phyloP scores from a whole-genome alignment of 1,139 yeast genomes.

The Saccharomycopsis hybrid region DNA sequence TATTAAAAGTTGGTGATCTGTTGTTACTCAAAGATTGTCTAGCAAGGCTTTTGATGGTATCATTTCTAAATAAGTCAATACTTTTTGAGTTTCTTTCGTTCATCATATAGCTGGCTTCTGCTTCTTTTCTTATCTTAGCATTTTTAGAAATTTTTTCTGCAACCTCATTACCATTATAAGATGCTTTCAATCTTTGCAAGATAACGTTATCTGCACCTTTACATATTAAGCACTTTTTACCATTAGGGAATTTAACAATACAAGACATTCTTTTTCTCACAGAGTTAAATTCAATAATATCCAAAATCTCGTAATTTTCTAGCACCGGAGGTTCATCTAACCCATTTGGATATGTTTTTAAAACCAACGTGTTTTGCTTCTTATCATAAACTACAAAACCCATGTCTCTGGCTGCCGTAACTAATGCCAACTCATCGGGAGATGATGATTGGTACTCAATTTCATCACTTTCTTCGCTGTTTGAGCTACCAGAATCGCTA shows the following conservation, averaged over 20 bases:
- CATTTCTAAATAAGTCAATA: constrained; percentile 12
- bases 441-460: constrained; percentile 87
- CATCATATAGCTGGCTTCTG: constrained; percentile 76
- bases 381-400: constrained; percentile 78
- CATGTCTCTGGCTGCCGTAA: constrained; percentile 89
- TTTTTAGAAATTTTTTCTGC: constrained; percentile 56
- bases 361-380: constrained; percentile 48
- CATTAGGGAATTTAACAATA: constrained; percentile 73
- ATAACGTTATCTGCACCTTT: constrained; percentile 97
- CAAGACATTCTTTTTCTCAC: constrained; percentile 92
- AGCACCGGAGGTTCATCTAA: constrained; percentile 55
- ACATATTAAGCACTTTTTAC: constrained; percentile 70
- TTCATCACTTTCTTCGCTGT: constrained; percentile 34
- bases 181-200: constrained; percentile 59
- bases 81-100: constrained; percentile 37
- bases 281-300: constrained; percentile 80
- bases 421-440: constrained; percentile 92
- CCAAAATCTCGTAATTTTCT: constrained; percentile 69
- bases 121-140: constrained; percentile 58
- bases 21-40: constrained; percentile 33
- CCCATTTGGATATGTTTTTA: constrained; percentile 81
- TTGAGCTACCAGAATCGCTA: constrained; percentile 23
- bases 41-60: constrained; percentile 24
- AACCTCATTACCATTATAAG: constrained; percentile 53
- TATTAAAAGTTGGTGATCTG: constrained; percentile 27